These are phyloP conservation scores for Orbilia javanica DNA, from an alignment of 2,329 filamentous ascomycete genomes.

Conservation along the genomic window DNA sequence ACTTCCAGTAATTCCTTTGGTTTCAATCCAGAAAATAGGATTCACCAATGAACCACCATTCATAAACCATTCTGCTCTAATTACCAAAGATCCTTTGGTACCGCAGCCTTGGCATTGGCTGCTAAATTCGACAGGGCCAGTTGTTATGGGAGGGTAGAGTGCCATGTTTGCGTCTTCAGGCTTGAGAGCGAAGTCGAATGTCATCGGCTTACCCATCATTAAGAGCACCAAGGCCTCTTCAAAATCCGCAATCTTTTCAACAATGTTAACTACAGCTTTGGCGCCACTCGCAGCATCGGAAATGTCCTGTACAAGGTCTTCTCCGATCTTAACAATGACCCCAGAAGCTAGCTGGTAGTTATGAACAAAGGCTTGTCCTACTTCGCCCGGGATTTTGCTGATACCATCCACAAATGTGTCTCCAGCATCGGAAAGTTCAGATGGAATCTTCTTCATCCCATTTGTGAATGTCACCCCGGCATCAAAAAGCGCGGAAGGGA, in stretches of 20 bases:
- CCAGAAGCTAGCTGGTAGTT: not conserved
- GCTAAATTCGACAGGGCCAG: not conserved
- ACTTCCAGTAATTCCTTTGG: constrained; percentile 4
- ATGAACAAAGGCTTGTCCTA: not conserved
- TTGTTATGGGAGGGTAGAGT: not conserved
- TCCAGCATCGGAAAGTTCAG: not conserved
- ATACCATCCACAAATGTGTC: not conserved
- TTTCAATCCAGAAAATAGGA: not conserved
- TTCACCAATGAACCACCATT: constrained; percentile 1
- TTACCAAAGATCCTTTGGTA: not conserved
- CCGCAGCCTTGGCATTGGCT: constrained; percentile 1
- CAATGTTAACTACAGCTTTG: not conserved
- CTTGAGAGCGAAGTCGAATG: not conserved
- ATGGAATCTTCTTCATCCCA: not conserved
- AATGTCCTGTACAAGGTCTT: not conserved
- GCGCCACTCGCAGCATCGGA: not conserved
- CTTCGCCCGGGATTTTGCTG: not conserved
- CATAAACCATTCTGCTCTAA: constrained; percentile 14
- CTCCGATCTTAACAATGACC: not conserved
- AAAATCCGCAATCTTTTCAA: not conserved
- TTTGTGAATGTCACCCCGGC: constrained; percentile 6
- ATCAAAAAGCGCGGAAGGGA: constrained; percentile 1
- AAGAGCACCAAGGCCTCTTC: not conserved
- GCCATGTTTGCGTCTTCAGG: not conserved
- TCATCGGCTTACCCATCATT: not conserved